Conservation (phyloP, 2,329 filamentous ascomycete genomes). For the Sporothrix euskadiensis region DNA sequence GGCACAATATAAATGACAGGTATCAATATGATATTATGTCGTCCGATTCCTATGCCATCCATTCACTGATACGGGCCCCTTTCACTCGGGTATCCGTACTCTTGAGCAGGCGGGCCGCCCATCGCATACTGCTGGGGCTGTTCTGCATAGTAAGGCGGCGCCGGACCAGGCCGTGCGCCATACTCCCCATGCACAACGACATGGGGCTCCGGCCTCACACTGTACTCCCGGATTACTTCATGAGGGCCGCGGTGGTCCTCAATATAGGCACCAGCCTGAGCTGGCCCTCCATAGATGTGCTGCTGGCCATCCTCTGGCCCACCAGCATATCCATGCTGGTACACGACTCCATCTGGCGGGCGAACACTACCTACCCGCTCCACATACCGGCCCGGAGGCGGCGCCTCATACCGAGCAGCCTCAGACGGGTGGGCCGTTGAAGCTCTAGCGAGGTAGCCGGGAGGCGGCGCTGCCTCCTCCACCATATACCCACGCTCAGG, state of each 20-base stretch:
- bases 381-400: constrained; percentile 35
- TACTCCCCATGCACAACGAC: constrained; percentile 43
- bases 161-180: constrained; percentile 39
- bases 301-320: not conserved
- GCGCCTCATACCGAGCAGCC: constrained; percentile 36
- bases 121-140: constrained; percentile 6
- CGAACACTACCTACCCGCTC: constrained; percentile 55
- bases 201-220: constrained; percentile 38
- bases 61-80: constrained; percentile 29
- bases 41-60: not conserved
- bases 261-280: constrained; percentile 1
- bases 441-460: constrained; percentile 57
- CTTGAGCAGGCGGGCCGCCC: constrained; percentile 38
- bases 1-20: not conserved
- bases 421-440: constrained; percentile 55
- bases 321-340: not conserved
- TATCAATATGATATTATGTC: not conserved
- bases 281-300: not conserved
- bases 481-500: not conserved
- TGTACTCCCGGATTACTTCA: constrained; percentile 25
- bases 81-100: constrained; percentile 50
- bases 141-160: constrained; percentile 29
- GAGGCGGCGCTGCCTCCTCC: constrained; percentile 43
- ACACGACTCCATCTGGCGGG: constrained; percentile 40
- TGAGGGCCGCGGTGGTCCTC: not conserved